Evolutionary conservation across 164 flowering plant genomes (phyloP).

Genomic region (Buxus sempervirens): DNA sequence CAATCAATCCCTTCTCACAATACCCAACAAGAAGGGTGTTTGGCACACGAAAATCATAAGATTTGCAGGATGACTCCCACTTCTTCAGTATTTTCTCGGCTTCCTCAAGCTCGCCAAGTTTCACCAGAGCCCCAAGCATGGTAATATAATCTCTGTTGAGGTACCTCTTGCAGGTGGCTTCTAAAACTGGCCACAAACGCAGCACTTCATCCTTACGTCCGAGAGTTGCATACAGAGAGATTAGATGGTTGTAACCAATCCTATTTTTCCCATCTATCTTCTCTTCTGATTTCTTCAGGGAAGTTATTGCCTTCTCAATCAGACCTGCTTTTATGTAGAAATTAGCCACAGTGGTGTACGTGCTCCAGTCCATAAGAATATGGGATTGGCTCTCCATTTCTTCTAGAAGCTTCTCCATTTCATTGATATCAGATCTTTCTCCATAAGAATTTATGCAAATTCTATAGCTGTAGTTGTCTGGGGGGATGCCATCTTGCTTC

Average conservation of each 20-base stretch:
- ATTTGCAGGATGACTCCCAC: slow-evolving; percentile 64
- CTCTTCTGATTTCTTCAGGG: slow-evolving; percentile 53
- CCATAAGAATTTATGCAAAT: slow-evolving; percentile 69
- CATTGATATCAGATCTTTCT: slow-evolving; percentile 43
- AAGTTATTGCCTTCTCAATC: slow-evolving; percentile 36
- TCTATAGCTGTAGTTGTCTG: slow-evolving; percentile 73
- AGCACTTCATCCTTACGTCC: slow-evolving; percentile 49
- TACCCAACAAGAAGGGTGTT: slow-evolving; percentile 39
- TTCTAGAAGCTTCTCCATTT: slow-evolving; percentile 45
- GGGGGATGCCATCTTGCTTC: slow-evolving; percentile 45
- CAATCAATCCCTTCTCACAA: slow-evolving; percentile 34
- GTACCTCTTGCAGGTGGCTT: slow-evolving; percentile 38
- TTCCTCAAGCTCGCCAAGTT: slow-evolving; percentile 55
- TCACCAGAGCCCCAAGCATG: slow-evolving; percentile 50
- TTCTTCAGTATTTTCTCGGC: slow-evolving; percentile 56
- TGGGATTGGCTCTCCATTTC: slow-evolving; percentile 58
- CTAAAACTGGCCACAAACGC: slow-evolving; percentile 55
- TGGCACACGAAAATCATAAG: slow-evolving; percentile 52
- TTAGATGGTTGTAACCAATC: slow-evolving; percentile 49
- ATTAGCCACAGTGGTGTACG: slow-evolving; percentile 61
- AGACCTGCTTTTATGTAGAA: slow-evolving; percentile 48
- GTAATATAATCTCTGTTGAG: slow-evolving; percentile 53
- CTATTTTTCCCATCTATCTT: slow-evolving; percentile 44
- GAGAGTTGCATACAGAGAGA: slow-evolving; percentile 58
- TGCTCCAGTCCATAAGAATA: slow-evolving; percentile 60